Percentiles rank a stretch among this genome's conserved stretches.
Evolutionary conservation across 78 protist species (phyloP).

Genomic region (Corallochytrium limacisporum): DNA sequence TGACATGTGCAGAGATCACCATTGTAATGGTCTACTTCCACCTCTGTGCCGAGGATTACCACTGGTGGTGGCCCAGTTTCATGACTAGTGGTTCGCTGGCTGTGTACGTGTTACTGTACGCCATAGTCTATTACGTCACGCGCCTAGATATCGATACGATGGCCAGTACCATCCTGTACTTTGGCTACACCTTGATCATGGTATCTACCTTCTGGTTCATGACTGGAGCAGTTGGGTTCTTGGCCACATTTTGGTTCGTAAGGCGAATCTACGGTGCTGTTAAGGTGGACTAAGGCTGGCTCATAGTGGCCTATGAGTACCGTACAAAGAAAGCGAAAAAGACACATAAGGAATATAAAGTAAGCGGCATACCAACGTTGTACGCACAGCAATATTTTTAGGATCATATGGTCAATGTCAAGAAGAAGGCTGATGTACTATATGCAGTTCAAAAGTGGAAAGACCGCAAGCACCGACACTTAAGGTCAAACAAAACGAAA

Average conservation of each 20-base stretch:
- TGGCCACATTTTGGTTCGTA: conserved; percentile 51
- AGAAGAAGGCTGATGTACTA: no score
- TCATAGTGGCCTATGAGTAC: no score
- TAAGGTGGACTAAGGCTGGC: conserved; percentile 38
- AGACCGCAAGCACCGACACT: no score
- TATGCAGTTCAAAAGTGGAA: no score
- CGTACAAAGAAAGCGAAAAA: no score
- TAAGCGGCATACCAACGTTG: no score
- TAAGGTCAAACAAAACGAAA: no score
- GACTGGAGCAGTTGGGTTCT: conserved; percentile 54
- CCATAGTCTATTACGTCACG: conserved; percentile 67
- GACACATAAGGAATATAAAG: no score
- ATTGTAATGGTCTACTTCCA: conserved; percentile 86
- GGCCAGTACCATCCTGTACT: conserved; percentile 49
- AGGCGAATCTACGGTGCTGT: conserved; percentile 62
- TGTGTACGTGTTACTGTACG: conserved; percentile 79
- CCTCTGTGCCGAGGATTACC: conserved; percentile 62
- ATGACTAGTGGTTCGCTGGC: conserved; percentile 67
- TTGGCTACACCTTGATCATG: conserved; percentile 71
- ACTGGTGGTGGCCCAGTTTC: conserved; percentile 96
- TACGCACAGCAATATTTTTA: no score
- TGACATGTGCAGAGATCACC: conserved; percentile 81
- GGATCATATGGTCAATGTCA: no score
- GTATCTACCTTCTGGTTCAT: conserved; percentile 47
- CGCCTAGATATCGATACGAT: conserved; percentile 24